Conservation (phyloP, 164 flowering plant genomes). For the Kingdonia uniflora region DNA sequence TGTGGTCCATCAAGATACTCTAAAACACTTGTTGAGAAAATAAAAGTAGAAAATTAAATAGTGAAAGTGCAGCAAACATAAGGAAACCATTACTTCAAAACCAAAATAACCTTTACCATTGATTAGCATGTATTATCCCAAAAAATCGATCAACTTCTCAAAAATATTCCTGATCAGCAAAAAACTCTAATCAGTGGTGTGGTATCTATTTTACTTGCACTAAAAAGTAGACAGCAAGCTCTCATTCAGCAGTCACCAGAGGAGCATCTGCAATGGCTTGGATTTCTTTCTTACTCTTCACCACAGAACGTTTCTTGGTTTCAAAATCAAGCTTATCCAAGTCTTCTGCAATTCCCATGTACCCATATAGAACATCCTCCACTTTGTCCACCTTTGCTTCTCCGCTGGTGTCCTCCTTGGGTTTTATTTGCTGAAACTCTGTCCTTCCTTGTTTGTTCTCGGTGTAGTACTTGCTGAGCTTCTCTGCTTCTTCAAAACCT, state of each 20-base stretch:
- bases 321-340: constrained; percentile 48
- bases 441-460: constrained; percentile 42
- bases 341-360: constrained; percentile 50
- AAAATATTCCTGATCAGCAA: too few relatives aligned
- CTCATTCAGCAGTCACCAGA: constrained; percentile 7
- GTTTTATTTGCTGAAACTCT: constrained; percentile 25
- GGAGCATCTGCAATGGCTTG: constrained; percentile 38
- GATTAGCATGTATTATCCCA: too few relatives aligned
- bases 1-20: too few relatives aligned
- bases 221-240: neutral
- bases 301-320: constrained; percentile 30
- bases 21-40: too few relatives aligned
- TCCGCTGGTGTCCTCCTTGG: neutral
- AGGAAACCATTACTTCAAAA: too few relatives aligned
- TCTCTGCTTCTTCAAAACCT: constrained; percentile 59
- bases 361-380: constrained; percentile 38
- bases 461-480: constrained; percentile 33
- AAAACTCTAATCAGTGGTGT: too few relatives aligned
- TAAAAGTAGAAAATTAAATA: too few relatives aligned
- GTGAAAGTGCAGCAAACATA: too few relatives aligned
- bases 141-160: too few relatives aligned
- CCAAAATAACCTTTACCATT: too few relatives aligned
- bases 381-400: constrained; percentile 11
- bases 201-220: neutral
- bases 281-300: constrained; percentile 64